Evolutionary conservation across 2,329 filamentous ascomycete genomes (phyloP).

Genomic region (Cytospora mali): DNA sequence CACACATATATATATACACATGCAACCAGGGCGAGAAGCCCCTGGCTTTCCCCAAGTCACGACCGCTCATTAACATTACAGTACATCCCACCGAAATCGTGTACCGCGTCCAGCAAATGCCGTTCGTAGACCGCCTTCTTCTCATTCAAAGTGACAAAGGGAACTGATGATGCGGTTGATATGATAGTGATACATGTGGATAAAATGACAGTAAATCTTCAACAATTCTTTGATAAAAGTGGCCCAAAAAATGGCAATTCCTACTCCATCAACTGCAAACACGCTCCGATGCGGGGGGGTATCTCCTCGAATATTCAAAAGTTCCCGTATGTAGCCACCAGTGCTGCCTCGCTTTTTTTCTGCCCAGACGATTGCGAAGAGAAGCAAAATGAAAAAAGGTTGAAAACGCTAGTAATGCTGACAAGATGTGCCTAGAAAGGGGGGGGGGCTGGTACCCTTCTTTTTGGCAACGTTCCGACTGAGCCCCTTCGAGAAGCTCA

Average conservation of each 20-base stretch:
- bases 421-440: background rate
- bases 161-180: background rate
- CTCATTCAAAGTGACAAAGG: background rate
- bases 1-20: background rate
- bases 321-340: background rate
- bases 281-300: slow-evolving; percentile 1
- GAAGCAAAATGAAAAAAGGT: background rate
- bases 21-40: background rate
- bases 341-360: background rate
- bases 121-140: background rate
- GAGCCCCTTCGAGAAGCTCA: background rate
- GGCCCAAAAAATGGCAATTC: background rate
- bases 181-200: background rate
- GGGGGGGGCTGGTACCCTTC: background rate
- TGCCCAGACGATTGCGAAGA: background rate
- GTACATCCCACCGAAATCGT: background rate
- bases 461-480: background rate
- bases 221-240: background rate
- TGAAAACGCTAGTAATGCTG: background rate
- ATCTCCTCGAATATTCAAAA: background rate
- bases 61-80: background rate
- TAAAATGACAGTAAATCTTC: background rate
- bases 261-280: slow-evolving; percentile 1
- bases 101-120: background rate
- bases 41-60: background rate